A percentile compares a stretch with the other conserved stretches of the same genome.
These are phyloP conservation scores for Drechslera avenae DNA, from an alignment of 2,329 filamentous ascomycete species.

Conservation along the genomic window DNA sequence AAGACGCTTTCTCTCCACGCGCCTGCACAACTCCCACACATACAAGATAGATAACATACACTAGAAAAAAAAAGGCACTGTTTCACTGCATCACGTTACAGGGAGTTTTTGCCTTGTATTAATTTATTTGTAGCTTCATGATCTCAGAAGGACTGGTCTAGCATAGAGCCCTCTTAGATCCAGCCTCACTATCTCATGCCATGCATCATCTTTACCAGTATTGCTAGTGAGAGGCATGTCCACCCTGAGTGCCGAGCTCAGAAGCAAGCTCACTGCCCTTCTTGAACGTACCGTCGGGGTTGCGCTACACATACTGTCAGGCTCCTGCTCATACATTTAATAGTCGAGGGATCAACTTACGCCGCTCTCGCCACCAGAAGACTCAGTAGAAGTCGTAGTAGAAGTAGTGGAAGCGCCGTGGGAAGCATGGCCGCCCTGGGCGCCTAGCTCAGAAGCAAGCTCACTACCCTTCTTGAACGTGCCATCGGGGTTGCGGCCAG, in stretches of 20 bases:
- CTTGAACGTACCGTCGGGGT: slow-evolving; percentile 52
- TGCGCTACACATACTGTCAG: slow-evolving; percentile 45
- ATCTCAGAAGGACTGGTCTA: no score
- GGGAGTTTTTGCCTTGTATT: no score
- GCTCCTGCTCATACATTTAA: slow-evolving; percentile 12
- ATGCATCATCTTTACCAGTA: no score
- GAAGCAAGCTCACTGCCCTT: slow-evolving; percentile 43
- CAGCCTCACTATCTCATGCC: no score
- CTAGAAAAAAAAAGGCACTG: no score
- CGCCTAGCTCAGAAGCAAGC: slow-evolving; percentile 46
- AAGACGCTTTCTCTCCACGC: no score
- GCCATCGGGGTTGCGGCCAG: slow-evolving; percentile 47
- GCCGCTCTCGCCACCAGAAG: slow-evolving; percentile 19
- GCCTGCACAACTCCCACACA: no score
- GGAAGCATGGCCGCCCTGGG: slow-evolving; percentile 43
- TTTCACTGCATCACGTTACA: no score
- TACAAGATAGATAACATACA: no score
- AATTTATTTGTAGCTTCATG: no score
- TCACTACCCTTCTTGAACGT: slow-evolving; percentile 48
- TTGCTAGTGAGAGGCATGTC: slow-evolving; percentile 31
- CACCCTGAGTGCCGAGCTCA: slow-evolving; percentile 43
- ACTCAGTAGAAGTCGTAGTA: slow-evolving; percentile 15
- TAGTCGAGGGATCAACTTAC: slow-evolving; percentile 25
- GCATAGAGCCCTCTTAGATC: no score
- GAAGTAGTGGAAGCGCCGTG: slow-evolving; percentile 32